Evolutionary conservation across 805 yeast genomes (phyloP).

Genomic region (Babjeviella inositovora): DNA sequence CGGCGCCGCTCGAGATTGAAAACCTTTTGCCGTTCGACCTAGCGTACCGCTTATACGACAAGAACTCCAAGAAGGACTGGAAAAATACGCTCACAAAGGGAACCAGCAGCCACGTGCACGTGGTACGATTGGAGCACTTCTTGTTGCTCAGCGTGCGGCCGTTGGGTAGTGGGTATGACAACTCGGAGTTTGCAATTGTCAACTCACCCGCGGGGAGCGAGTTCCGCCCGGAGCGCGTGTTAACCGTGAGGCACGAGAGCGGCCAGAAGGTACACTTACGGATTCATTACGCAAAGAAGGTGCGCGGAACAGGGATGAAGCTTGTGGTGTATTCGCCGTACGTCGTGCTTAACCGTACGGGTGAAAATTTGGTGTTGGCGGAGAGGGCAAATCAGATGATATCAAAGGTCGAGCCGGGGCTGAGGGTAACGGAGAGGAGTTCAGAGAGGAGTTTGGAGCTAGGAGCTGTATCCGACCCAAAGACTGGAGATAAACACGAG

Average conservation of each 20-base stretch:
- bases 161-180: conserved; percentile 37
- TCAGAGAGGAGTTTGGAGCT: no score
- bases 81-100: conserved; percentile 47
- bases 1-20: conserved; percentile 78
- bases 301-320: conserved; percentile 41
- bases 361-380: conserved; percentile 42
- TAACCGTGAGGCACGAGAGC: conserved; percentile 37
- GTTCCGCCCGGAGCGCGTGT: conserved; percentile 34
- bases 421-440: no score
- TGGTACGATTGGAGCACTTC: conserved; percentile 57
- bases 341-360: conserved; percentile 68
- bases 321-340: conserved; percentile 76
- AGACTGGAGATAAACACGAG: no score
- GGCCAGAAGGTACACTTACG: conserved; percentile 54
- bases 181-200: conserved; percentile 64
- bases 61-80: conserved; percentile 54
- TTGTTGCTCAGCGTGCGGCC: conserved; percentile 59
- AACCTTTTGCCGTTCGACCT: conserved; percentile 77
- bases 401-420: conserved; percentile 28
- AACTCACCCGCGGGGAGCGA: conserved; percentile 37
- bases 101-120: conserved; percentile 58
- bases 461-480: conserved; percentile 9
- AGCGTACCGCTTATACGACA: conserved; percentile 61
- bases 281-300: conserved; percentile 42
- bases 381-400: conserved; percentile 35